Evolutionary conservation across 1,139 yeast genomes (phyloP).

Genomic region (Saccharomyces pastorianus): DNA sequence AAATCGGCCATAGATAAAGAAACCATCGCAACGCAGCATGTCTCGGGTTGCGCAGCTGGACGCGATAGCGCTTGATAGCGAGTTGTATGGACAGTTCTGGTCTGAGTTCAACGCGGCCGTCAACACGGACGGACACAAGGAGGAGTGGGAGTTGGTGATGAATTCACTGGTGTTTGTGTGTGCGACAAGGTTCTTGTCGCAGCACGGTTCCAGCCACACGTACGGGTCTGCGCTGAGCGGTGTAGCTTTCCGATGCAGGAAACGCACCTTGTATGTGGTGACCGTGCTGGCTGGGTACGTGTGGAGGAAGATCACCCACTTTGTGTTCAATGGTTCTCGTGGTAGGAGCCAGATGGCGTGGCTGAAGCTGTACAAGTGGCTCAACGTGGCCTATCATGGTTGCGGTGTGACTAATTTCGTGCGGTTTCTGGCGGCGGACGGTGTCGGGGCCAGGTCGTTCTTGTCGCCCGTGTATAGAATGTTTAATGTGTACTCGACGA

Average conservation of each 20-base stretch:
- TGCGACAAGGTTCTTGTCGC: constrained; percentile 9
- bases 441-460: constrained; percentile 4
- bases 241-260: constrained; percentile 12
- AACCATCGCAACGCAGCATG: background rate
- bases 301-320: constrained; percentile 8
- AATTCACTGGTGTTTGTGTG: constrained; percentile 17
- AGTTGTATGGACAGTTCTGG: constrained; percentile 15
- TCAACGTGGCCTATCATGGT: constrained; percentile 7
- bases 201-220: constrained; percentile 10
- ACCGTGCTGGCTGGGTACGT: constrained; percentile 13
- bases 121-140: constrained; percentile 5
- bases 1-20: background rate
- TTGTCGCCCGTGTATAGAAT: constrained; percentile 16
- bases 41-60: constrained; percentile 22
- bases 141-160: constrained; percentile 17
- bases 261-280: constrained; percentile 12
- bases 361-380: constrained; percentile 7
- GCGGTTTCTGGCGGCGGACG: constrained; percentile 10
- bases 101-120: constrained; percentile 9
- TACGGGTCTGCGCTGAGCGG: constrained; percentile 25
- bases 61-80: constrained; percentile 16
- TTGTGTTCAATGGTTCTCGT: constrained; percentile 3
- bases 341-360: background rate
- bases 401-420: constrained; percentile 13
- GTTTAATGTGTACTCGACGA: constrained; percentile 7